Conservation (phyloP, 352 stramenopile genomes). For the Pythium vanterpoolii region DNA sequence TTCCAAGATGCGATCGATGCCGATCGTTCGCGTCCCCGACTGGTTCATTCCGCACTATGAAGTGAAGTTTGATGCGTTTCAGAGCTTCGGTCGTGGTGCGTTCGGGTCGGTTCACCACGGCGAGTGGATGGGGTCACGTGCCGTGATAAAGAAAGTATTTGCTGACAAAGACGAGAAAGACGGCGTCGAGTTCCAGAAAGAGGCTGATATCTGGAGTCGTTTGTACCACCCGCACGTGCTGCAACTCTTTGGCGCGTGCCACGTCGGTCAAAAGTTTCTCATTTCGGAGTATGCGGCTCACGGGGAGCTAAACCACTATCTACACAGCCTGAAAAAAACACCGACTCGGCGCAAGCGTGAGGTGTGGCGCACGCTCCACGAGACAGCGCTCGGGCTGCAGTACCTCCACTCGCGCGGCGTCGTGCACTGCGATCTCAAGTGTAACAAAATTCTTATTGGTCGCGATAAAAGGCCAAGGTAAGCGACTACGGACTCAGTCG, state of each 20-base stretch:
- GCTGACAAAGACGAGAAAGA: too few species aligned
- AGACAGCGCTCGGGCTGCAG: slow-evolving; percentile 46
- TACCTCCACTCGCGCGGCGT: slow-evolving; percentile 62
- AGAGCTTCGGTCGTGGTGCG: slow-evolving; percentile 20
- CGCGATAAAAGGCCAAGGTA: slow-evolving; percentile 23
- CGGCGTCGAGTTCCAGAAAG: slow-evolving; percentile 26
- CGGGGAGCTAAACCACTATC: slow-evolving; percentile 39
- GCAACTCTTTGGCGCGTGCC: slow-evolving; percentile 36
- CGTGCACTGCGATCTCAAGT: slow-evolving; percentile 29
- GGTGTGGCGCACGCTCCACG: slow-evolving; percentile 31
- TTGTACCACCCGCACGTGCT: slow-evolving; percentile 40
- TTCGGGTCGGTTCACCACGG: slow-evolving; percentile 30
- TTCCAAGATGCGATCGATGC: not conserved
- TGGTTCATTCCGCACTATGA: slow-evolving; percentile 18
- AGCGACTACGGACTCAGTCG: slow-evolving; percentile 23
- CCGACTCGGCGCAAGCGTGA: slow-evolving; percentile 10
- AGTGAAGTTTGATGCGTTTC: not conserved
- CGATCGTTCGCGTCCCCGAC: not conserved
- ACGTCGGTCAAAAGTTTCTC: slow-evolving; percentile 34
- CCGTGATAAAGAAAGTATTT: slow-evolving; percentile 35
- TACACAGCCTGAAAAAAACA: slow-evolving; percentile 20
- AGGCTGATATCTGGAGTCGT: slow-evolving; percentile 32
- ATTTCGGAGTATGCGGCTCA: slow-evolving; percentile 39
- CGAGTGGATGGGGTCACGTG: slow-evolving; percentile 28
- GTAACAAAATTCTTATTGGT: slow-evolving; percentile 28